These are phyloP conservation scores for Eucalyptus tenuipes DNA, from an alignment of 345 rosid genomes.

Conservation along the genomic window DNA sequence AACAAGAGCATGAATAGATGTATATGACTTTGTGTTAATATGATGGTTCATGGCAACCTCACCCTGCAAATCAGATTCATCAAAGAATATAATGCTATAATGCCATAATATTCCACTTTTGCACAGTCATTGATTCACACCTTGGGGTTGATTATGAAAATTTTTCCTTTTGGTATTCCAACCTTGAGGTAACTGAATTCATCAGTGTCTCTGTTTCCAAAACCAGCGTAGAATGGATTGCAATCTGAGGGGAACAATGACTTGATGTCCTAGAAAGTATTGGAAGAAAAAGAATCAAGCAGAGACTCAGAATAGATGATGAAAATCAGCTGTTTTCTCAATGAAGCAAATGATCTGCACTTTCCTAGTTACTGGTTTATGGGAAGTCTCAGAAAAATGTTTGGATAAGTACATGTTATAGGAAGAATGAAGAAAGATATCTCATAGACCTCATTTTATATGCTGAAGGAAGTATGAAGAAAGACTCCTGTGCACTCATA, in stretches of 20 bases:
- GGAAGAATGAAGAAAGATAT: neutral
- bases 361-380: neutral
- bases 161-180: conserved; percentile 89
- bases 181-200: conserved; percentile 93
- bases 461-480: neutral
- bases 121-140: conserved; percentile 31
- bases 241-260: conserved; percentile 76
- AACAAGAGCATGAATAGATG: conserved; percentile 73
- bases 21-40: conserved; percentile 64
- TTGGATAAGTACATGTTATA: neutral
- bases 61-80: conserved; percentile 38
- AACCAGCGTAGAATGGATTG: conserved; percentile 97
- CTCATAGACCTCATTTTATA: neutral
- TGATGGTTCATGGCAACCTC: conserved; percentile 74
- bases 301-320: neutral
- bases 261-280: conserved; percentile 51
- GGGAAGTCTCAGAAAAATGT: neutral
- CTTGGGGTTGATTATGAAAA: conserved; percentile 95
- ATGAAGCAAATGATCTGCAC: neutral
- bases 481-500: neutral
- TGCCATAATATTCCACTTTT: neutral
- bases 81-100: neutral
- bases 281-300: neutral
- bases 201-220: conserved; percentile 96
- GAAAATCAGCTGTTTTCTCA: neutral